These are phyloP conservation scores for Zelonia costaricensis DNA, from an alignment of 208 protist genomes.

Conservation along the genomic window DNA sequence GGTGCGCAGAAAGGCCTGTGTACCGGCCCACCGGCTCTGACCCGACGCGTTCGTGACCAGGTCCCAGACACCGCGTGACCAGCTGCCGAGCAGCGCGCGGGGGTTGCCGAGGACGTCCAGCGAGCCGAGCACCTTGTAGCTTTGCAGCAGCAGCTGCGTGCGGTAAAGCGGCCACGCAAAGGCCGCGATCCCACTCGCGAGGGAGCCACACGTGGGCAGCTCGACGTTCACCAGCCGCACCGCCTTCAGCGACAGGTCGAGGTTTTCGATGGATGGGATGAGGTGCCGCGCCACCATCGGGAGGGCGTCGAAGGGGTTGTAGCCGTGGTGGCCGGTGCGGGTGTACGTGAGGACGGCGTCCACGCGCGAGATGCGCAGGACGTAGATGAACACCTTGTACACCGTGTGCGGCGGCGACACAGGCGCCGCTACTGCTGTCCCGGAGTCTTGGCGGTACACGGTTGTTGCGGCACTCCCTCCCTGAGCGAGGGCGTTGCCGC, in stretches of 20 bases:
- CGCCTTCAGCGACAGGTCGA: slow-evolving; percentile 26
- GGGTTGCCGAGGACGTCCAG: slow-evolving; percentile 80
- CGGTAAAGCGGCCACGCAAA: slow-evolving; percentile 61
- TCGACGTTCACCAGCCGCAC: slow-evolving; percentile 36
- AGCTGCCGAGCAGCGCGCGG: slow-evolving; percentile 51
- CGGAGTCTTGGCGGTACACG: not conserved
- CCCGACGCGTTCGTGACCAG: slow-evolving; percentile 41
- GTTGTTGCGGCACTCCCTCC: not conserved
- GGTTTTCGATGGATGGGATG: slow-evolving; percentile 57
- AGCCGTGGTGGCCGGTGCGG: slow-evolving; percentile 37
- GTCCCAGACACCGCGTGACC: slow-evolving; percentile 55
- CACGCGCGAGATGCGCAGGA: slow-evolving; percentile 44
- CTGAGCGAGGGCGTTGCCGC: not conserved
- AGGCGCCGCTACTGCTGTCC: not conserved
- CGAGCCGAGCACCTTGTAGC: slow-evolving; percentile 75
- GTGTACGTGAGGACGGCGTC: slow-evolving; percentile 49
- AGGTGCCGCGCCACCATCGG: slow-evolving; percentile 24
- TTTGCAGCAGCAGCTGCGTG: slow-evolving; percentile 65
- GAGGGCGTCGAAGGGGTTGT: slow-evolving; percentile 54
- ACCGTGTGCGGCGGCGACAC: not conserved
- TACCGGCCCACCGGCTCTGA: slow-evolving; percentile 41
- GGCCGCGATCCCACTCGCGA: slow-evolving; percentile 14
- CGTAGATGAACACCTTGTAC: slow-evolving; percentile 45
- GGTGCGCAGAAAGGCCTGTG: slow-evolving; percentile 48
- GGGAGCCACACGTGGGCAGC: slow-evolving; percentile 31